phyloP scores from a whole-genome alignment of 768 basidiomycete species.

The Podaxis sp. region DNA sequence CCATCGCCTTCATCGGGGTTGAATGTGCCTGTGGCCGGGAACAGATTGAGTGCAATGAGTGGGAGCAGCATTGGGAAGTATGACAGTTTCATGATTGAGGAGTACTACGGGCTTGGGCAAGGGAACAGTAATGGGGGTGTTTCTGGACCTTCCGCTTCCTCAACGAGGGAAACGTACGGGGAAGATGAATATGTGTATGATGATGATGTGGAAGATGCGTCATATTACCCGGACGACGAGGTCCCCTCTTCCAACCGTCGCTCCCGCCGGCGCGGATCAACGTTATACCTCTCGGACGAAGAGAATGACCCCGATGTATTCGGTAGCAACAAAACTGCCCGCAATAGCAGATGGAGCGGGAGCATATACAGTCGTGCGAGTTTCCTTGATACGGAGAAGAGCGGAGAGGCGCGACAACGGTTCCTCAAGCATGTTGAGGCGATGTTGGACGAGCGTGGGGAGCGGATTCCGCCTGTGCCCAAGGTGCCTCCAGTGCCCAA shows the following conservation, averaged over 20 bases:
- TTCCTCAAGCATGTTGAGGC: conserved; percentile 53
- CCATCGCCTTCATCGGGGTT: conserved; percentile 1
- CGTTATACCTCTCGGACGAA: conserved; percentile 6
- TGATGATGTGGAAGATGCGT: conserved; percentile 5
- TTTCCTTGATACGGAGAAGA: conserved; percentile 53
- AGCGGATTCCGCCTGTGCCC: conserved; percentile 28
- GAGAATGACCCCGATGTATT: not conserved
- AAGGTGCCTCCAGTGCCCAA: conserved; percentile 21
- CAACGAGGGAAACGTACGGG: not conserved
- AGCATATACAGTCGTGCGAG: conserved; percentile 52
- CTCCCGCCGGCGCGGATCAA: conserved; percentile 2
- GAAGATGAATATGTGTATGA: not conserved
- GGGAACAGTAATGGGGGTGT: not conserved
- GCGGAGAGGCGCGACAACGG: conserved; percentile 46
- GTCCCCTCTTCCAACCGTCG: not conserved
- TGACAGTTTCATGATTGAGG: conserved; percentile 13
- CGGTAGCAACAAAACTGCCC: not conserved
- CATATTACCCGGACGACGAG: conserved; percentile 11
- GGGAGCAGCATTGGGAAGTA: not conserved
- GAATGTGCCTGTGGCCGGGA: not conserved
- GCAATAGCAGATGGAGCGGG: conserved; percentile 40
- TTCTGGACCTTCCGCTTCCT: not conserved
- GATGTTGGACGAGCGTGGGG: conserved; percentile 41
- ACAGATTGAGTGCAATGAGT: not conserved
- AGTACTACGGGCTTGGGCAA: conserved; percentile 12